Evolutionary conservation across 805 yeast genomes (phyloP), one percentile per base, ranked within the genome.

Genomic region (Sungouiozyma intestinalis): DNA sequence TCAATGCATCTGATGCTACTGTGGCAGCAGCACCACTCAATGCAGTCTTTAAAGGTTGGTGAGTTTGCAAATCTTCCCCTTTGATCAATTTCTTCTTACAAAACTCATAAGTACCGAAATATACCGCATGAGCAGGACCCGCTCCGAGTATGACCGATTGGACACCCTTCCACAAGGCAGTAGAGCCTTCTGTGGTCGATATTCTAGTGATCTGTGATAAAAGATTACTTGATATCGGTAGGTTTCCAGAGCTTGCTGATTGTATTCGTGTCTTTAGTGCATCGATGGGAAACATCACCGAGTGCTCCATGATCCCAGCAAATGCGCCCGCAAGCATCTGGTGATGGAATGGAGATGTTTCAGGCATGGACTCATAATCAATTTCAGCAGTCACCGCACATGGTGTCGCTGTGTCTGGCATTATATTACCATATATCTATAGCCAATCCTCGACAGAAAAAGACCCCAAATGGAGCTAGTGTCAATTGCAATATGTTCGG

Each of bases 221-320:
- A 36, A 90, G 72, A 18, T 49, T 52, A 11, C 48, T 42, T 13
- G 54, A 44, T 3, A 38, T 16, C 18, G 45, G 39, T 15, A 24
- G 9, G 11, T 24, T 24, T 7, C 47, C 42, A 9, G 36, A 47
- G 16, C 79, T 72, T 9, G 54, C 47, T 1, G 62, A 54, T 62
- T 92, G 98, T 92, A 90, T 86, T 59, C 98, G 72, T 4, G 98
- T 92, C 67, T 90, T 90, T 53, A 92, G 74, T 13, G 94, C 92
- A 62, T 92, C 98, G 35, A 92, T 77, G 1, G 98, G 98, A 59
- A 81, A 92, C 97, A 92, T 90, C 36, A 92, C 88, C 0, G 96
- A 81, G 65, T 92, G 98, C 62, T 92, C 98, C 97, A 92, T 86
- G 41, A 92, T 86, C 29, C 98, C 98, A 15, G 98, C 98, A 65